Conservation (phyloP, 495 filamentous ascomycete species). For the Cladorrhinum samala region DNA sequence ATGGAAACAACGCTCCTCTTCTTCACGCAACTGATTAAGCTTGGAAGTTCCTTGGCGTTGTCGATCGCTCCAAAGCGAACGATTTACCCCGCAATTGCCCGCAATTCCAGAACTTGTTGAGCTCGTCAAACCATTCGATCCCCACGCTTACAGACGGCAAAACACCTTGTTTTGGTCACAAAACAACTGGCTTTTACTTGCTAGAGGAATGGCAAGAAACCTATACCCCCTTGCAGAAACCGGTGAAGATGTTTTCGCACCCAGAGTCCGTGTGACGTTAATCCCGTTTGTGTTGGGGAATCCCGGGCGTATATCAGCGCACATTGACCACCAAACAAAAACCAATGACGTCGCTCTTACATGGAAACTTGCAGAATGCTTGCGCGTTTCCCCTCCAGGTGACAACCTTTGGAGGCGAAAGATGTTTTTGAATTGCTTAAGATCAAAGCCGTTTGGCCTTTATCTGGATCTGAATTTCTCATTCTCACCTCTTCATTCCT, state of each 20-base stretch:
- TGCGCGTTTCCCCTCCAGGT: conserved; percentile 12
- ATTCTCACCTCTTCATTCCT: neutral
- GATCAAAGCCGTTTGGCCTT: neutral
- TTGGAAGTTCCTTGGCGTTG: neutral
- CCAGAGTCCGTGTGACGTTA: too few species aligned
- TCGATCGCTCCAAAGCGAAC: neutral
- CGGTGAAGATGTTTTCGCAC: too few species aligned
- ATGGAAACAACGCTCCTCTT: too few species aligned
- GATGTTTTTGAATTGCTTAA: neutral
- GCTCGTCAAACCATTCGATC: neutral
- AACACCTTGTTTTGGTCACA: neutral
- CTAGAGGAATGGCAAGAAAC: neutral
- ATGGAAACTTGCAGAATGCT: neutral
- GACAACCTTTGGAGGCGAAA: conserved; percentile 10
- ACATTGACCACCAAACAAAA: neutral
- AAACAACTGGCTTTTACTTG: neutral
- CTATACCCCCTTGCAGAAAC: neutral
- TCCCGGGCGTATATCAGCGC: neutral
- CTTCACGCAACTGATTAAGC: too few species aligned
- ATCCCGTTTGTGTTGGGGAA: too few species aligned
- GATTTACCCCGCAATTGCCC: neutral
- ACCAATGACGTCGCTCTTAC: conserved; percentile 29
- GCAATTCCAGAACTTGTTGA: too few species aligned
- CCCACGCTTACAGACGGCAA: conserved; percentile 1
- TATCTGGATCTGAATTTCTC: neutral